A percentile compares a stretch with the other conserved stretches of the same genome.
phyloP scores from a whole-genome alignment of 1,139 yeast species.

The Protomyces inouyei region DNA sequence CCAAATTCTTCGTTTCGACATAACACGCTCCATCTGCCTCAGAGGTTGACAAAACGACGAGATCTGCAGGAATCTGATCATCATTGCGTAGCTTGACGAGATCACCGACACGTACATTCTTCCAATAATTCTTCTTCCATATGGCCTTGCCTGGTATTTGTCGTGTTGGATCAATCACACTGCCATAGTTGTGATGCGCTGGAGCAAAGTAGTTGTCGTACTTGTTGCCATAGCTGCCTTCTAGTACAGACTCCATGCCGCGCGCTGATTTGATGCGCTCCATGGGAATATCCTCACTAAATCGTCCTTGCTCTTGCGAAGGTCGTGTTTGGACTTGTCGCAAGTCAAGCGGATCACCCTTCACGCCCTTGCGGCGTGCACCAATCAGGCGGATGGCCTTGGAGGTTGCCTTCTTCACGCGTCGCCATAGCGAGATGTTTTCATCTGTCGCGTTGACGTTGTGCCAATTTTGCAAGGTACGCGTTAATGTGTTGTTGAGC shows the following conservation, averaged over 20 bases:
- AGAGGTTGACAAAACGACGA: conserved; percentile 71
- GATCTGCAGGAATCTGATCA: conserved; percentile 92
- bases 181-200: conserved; percentile 21
- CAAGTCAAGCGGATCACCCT: conserved; percentile 25
- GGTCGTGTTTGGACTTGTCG: conserved; percentile 27
- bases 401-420: conserved; percentile 51
- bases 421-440: conserved; percentile 59
- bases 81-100: conserved; percentile 75
- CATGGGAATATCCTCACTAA: conserved; percentile 20
- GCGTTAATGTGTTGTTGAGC: conserved; percentile 81
- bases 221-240: conserved; percentile 22
- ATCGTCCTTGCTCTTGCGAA: conserved; percentile 13
- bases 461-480: conserved; percentile 61
- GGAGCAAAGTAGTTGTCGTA: conserved; percentile 9
- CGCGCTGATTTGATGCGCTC: conserved; percentile 18
- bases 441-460: conserved; percentile 78
- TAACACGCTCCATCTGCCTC: conserved; percentile 89
- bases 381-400: conserved; percentile 34
- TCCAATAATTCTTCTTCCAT: conserved; percentile 77
- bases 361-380: conserved; percentile 30
- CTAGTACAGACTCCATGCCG: conserved; percentile 16
- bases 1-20: conserved; percentile 88
- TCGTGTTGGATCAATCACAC: conserved; percentile 39
- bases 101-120: conserved; percentile 84
- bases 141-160: conserved; percentile 42